phyloP scores from a whole-genome alignment of 169 alveolate genomes.

The Plasmodium sp. region DNA sequence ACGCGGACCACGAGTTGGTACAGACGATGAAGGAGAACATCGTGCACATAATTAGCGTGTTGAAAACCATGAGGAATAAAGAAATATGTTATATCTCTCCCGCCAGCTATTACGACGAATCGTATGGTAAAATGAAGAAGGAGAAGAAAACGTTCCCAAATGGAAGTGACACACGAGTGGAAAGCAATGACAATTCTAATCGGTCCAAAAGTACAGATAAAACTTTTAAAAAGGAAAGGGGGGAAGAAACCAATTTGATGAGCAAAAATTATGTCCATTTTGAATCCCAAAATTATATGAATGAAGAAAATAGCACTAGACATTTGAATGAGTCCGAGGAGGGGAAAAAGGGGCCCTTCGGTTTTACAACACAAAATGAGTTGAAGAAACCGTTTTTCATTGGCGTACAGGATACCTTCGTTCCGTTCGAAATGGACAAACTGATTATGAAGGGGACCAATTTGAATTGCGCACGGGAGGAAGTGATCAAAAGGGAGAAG shows the following conservation, averaged over 20 bases:
- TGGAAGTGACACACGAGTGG: background rate
- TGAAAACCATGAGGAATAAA: conserved; percentile 61
- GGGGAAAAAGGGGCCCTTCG: background rate
- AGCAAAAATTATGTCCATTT: conserved; percentile 8
- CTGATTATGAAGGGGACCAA: conserved; percentile 4
- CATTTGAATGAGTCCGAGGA: conserved; percentile 3
- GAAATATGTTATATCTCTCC: conserved; percentile 49
- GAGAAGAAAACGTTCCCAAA: background rate
- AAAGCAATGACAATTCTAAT: conserved; percentile 18
- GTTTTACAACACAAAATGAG: conserved; percentile 20
- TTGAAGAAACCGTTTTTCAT: conserved; percentile 50
- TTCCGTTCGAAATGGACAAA: conserved; percentile 58
- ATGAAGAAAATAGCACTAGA: conserved; percentile 20
- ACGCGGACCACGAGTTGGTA: conserved; percentile 9
- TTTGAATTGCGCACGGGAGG: background rate
- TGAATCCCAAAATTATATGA: background rate
- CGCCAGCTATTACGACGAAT: conserved; percentile 13
- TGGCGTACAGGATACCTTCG: conserved; percentile 52
- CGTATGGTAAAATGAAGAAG: conserved; percentile 20
- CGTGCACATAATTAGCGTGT: conserved; percentile 19
- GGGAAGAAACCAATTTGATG: background rate
- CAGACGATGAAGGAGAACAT: conserved; percentile 33
- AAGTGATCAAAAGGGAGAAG: conserved; percentile 12
- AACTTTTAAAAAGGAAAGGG: conserved; percentile 44
- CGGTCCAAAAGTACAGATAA: conserved; percentile 39